These are phyloP conservation scores for Spatholobus suberectus DNA, from an alignment of 306 rosid genomes.

Conservation along the genomic window DNA sequence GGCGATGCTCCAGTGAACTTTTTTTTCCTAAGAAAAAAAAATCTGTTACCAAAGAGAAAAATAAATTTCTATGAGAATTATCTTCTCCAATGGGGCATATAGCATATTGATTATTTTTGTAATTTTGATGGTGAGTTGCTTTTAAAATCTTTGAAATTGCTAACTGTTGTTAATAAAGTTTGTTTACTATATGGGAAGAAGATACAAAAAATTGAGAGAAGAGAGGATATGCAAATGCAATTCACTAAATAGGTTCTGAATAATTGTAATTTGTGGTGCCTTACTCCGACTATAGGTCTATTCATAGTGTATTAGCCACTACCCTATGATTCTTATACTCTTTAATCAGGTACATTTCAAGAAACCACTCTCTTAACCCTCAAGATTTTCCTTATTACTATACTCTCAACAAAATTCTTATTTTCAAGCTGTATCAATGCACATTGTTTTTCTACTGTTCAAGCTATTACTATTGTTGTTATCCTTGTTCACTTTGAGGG, in stretches of 20 bases:
- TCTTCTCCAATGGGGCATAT: no score
- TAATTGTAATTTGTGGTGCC: slow-evolving; percentile 1
- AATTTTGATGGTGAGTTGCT: no score
- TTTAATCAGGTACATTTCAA: background rate
- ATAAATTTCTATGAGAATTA: no score
- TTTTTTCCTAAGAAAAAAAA: no score
- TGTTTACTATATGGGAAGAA: slow-evolving; percentile 1
- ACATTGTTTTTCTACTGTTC: background rate
- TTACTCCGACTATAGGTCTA: background rate
- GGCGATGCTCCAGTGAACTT: no score
- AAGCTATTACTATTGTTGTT: background rate
- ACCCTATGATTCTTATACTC: background rate
- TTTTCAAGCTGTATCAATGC: slow-evolving; percentile 14
- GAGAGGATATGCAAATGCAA: slow-evolving; percentile 14
- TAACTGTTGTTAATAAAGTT: background rate
- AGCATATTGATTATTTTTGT: no score
- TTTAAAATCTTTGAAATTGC: no score
- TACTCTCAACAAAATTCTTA: background rate
- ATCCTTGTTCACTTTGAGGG: background rate
- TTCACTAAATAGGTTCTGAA: background rate
- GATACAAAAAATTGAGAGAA: background rate
- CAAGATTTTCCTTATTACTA: background rate
- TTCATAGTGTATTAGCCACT: no score
- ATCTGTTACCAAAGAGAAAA: no score
- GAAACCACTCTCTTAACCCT: background rate